These are phyloP conservation scores for Gossypium gossypioides DNA, from an alignment of 441 rosid species.

Conservation along the genomic window DNA sequence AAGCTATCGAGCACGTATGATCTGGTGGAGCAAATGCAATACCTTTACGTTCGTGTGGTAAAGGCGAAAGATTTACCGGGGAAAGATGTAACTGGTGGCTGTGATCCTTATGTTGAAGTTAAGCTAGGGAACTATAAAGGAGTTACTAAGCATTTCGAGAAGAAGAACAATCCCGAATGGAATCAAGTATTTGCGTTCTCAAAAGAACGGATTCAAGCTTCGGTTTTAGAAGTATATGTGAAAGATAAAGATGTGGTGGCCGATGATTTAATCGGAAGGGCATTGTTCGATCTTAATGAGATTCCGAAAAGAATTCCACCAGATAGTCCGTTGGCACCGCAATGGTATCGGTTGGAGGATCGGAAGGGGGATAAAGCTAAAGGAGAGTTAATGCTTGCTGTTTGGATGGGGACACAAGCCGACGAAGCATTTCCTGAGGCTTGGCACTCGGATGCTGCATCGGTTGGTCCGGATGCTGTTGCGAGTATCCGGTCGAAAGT, in stretches of 20 bases:
- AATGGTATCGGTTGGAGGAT: slow-evolving; percentile 81
- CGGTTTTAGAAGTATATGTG: slow-evolving; percentile 62
- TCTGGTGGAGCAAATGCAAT: slow-evolving; percentile 76
- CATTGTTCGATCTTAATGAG: slow-evolving; percentile 68
- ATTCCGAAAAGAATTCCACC: slow-evolving; percentile 81
- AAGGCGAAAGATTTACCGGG: slow-evolving; percentile 79
- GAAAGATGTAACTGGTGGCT: slow-evolving; percentile 57
- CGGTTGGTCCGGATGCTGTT: background rate
- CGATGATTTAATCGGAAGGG: slow-evolving; percentile 68
- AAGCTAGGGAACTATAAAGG: slow-evolving; percentile 88
- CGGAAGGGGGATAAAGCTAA: slow-evolving; percentile 52
- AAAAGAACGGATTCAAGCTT: slow-evolving; percentile 77
- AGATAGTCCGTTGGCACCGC: slow-evolving; percentile 89
- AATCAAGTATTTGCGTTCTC: slow-evolving; percentile 84
- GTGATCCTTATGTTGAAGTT: slow-evolving; percentile 82
- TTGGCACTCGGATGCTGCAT: slow-evolving; percentile 1
- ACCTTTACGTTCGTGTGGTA: slow-evolving; percentile 60
- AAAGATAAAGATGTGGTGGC: slow-evolving; percentile 65
- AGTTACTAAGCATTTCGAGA: slow-evolving; percentile 69
- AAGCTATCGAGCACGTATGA: slow-evolving; percentile 72
- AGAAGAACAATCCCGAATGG: slow-evolving; percentile 84
- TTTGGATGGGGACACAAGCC: slow-evolving; percentile 82
- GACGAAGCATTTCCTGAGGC: background rate
- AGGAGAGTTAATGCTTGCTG: slow-evolving; percentile 86
- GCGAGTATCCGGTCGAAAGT: background rate